phyloP scores from a whole-genome alignment of 225 moss, liverwort and hornwort species.

The Marchantia paleacea region DNA sequence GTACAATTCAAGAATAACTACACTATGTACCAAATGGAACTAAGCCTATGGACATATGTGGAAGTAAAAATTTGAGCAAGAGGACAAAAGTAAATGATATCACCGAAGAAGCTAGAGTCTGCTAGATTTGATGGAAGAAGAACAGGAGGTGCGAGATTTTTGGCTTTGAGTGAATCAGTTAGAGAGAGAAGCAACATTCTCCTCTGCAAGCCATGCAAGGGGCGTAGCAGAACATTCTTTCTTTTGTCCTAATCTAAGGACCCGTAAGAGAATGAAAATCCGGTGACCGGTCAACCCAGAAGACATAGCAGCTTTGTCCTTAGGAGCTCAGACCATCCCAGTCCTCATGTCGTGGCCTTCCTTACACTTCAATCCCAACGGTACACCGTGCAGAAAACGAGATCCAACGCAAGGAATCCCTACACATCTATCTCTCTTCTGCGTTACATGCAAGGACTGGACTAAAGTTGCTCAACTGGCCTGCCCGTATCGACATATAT shows the following conservation, averaged over 20 bases:
- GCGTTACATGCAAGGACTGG: not conserved
- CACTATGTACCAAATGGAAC: too few species aligned
- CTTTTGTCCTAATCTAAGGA: not conserved
- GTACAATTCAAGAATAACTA: too few species aligned
- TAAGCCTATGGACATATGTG: too few species aligned
- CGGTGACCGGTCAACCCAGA: not conserved
- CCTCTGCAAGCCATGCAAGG: slow-evolving; percentile 1
- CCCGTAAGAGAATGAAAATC: not conserved
- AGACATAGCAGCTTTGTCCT: not conserved
- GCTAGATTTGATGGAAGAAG: not conserved
- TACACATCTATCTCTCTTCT: not conserved
- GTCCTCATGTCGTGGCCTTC: not conserved
- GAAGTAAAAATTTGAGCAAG: too few species aligned
- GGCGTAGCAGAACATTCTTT: not conserved
- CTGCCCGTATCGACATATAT: too few species aligned
- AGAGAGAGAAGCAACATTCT: not conserved
- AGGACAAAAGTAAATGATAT: too few species aligned
- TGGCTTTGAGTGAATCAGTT: not conserved
- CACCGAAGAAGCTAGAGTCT: too few species aligned
- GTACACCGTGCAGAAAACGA: not conserved
- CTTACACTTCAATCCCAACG: not conserved
- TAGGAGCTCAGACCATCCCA: not conserved
- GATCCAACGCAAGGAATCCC: not conserved
- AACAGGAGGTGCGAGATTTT: not conserved
- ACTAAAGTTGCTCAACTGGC: too few species aligned